These are phyloP conservation scores for Saturnispora diversa DNA, from an alignment of 805 yeast genomes.

Conservation along the genomic window DNA sequence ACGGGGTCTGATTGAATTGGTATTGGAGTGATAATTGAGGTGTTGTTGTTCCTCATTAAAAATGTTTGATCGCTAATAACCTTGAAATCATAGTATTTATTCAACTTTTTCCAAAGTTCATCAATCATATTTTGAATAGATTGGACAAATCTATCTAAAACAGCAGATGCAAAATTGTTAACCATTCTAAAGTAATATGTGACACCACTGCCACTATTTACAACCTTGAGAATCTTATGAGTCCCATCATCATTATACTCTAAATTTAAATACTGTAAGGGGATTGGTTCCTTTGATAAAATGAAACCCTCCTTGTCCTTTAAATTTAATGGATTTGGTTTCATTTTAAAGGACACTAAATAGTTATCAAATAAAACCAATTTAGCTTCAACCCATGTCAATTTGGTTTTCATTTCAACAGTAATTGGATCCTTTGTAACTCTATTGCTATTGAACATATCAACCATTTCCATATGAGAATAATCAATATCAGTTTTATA, in stretches of 20 bases:
- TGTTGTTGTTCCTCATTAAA: slow-evolving; percentile 18
- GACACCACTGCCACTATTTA: slow-evolving; percentile 21
- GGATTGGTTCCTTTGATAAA: slow-evolving; percentile 22
- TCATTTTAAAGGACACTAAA: slow-evolving; percentile 20
- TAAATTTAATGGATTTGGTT: slow-evolving; percentile 11
- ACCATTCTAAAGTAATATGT: slow-evolving; percentile 17
- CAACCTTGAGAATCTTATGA: slow-evolving; percentile 18
- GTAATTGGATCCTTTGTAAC: slow-evolving; percentile 22
- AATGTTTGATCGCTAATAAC: slow-evolving; percentile 15
- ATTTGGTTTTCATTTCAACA: slow-evolving; percentile 17
- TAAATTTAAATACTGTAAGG: slow-evolving; percentile 23
- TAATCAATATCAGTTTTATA: slow-evolving; percentile 23
- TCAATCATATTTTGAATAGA: slow-evolving; percentile 17
- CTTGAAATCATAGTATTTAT: slow-evolving; percentile 10
- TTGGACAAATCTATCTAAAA: slow-evolving; percentile 21
- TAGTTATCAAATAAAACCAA: slow-evolving; percentile 35
- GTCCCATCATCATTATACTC: slow-evolving; percentile 16
- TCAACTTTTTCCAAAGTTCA: slow-evolving; percentile 18
- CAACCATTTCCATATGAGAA: slow-evolving; percentile 27
- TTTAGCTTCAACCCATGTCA: slow-evolving; percentile 37
- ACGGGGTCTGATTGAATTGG: slow-evolving; percentile 7
- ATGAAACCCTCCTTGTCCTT: slow-evolving; percentile 19
- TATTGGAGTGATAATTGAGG: slow-evolving; percentile 13
- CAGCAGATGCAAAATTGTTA: slow-evolving; percentile 20
- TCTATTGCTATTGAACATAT: slow-evolving; percentile 24